These are phyloP conservation scores for Carex sylvatica DNA, from an alignment of 202 grass and related monocot genomes.

Conservation along the genomic window DNA sequence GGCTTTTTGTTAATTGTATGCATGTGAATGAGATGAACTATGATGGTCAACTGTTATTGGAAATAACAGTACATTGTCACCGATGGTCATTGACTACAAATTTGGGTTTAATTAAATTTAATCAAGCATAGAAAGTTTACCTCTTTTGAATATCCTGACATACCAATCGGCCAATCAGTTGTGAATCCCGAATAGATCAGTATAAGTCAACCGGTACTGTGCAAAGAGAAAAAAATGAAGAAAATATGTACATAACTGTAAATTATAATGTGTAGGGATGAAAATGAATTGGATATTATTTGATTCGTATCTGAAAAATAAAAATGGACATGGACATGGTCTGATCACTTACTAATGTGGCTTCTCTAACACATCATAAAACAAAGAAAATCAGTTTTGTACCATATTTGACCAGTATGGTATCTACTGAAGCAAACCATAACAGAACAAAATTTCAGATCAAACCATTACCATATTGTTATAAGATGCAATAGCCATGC, in stretches of 20 bases:
- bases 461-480: no score
- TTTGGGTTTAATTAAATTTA: neutral
- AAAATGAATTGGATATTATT: neutral
- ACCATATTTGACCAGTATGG: no score
- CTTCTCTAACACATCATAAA: neutral
- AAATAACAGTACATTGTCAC: no score
- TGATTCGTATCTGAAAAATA: no score
- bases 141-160: conserved; percentile 88
- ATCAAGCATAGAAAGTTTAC: conserved; percentile 36
- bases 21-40: no score
- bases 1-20: no score
- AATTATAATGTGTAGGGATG: conserved; percentile 17
- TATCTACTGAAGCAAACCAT: no score
- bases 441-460: no score
- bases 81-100: neutral
- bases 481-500: no score
- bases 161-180: conserved; percentile 88
- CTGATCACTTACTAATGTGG: neutral
- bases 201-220: conserved; percentile 65
- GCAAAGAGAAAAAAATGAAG: conserved; percentile 10
- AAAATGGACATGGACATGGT: no score
- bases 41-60: no score
- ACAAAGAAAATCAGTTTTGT: no score
- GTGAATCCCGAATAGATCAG: conserved; percentile 62
- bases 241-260: conserved; percentile 14